phyloP scores from a whole-genome alignment of 306 rosid species.

The Dryas drummondii region DNA sequence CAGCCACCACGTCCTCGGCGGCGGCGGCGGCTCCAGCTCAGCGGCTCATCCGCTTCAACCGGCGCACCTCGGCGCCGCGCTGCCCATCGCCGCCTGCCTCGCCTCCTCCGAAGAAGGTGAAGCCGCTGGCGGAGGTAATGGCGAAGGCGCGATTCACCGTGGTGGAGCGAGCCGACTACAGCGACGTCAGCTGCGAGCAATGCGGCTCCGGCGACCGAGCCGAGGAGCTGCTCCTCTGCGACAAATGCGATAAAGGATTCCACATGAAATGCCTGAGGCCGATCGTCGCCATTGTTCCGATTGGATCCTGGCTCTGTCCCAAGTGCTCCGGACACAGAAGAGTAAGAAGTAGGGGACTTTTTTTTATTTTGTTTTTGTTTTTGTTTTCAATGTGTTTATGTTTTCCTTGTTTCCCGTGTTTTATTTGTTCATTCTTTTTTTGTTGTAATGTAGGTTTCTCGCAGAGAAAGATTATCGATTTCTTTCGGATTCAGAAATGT shows the following conservation, averaged over 20 bases:
- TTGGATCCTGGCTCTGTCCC: conserved; percentile 86
- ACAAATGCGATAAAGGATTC: conserved; percentile 76
- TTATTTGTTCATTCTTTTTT: not conserved
- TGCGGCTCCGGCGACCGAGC: conserved; percentile 65
- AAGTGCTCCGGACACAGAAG: conserved; percentile 52
- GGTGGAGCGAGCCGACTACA: conserved; percentile 43
- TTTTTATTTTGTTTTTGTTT: not conserved
- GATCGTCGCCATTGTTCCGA: conserved; percentile 71
- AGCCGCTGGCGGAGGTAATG: conserved; percentile 51
- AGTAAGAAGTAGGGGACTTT: conserved; percentile 50
- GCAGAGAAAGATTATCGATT: conserved; percentile 68
- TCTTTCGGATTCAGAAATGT: conserved; percentile 62
- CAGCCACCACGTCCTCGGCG: conserved; percentile 41
- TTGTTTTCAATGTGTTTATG: not conserved
- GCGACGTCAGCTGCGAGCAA: conserved; percentile 51
- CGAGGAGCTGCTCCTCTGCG: conserved; percentile 76
- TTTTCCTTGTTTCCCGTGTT: not conserved
- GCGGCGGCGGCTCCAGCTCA: conserved; percentile 32
- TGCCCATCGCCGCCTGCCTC: conserved; percentile 21
- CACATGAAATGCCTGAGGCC: conserved; percentile 87
- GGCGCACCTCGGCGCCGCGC: conserved; percentile 51
- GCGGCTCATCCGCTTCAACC: conserved; percentile 45
- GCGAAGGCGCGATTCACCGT: conserved; percentile 47
- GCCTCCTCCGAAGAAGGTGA: conserved; percentile 42
- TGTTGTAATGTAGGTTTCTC: conserved; percentile 48